These are phyloP conservation scores for Penicillium psychrosexuale DNA, from an alignment of 2,329 filamentous ascomycete species.

Conservation along the genomic window DNA sequence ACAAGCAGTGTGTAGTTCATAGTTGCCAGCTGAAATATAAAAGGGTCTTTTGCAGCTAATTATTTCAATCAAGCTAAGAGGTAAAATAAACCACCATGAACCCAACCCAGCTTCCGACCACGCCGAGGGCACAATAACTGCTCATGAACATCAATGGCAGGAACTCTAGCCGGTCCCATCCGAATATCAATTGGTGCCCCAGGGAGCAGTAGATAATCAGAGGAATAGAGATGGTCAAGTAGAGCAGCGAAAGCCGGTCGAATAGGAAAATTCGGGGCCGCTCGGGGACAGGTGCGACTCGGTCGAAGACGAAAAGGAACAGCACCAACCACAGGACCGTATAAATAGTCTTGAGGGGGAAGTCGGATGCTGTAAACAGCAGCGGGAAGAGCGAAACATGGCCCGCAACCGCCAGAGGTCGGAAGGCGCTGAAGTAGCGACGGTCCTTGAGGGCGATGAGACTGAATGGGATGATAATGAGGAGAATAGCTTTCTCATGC, in stretches of 20 bases:
- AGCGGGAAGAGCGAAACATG: slow-evolving; percentile 95
- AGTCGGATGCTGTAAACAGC: slow-evolving; percentile 87
- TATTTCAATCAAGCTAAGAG: slow-evolving; percentile 23
- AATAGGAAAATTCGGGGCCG: slow-evolving; percentile 82
- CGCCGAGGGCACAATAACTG: slow-evolving; percentile 89
- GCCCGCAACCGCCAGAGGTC: slow-evolving; percentile 85
- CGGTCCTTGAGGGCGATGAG: slow-evolving; percentile 86
- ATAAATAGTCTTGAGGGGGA: slow-evolving; percentile 89
- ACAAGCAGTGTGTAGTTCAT: neutral
- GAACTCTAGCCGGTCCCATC: slow-evolving; percentile 71
- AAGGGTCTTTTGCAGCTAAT: neutral
- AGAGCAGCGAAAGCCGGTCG: slow-evolving; percentile 84
- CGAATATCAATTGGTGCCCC: slow-evolving; percentile 78
- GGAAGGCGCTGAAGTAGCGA: slow-evolving; percentile 85
- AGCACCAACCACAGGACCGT: slow-evolving; percentile 87
- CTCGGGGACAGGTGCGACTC: slow-evolving; percentile 76
- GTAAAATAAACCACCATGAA: slow-evolving; percentile 89
- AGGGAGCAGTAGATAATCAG: slow-evolving; percentile 85
- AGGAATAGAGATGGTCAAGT: slow-evolving; percentile 85
- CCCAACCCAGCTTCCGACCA: slow-evolving; percentile 91
- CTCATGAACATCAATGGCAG: slow-evolving; percentile 96
- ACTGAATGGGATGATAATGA: slow-evolving; percentile 93
- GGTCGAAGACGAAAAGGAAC: slow-evolving; percentile 83
- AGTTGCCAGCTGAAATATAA: neutral
- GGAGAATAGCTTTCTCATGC: slow-evolving; percentile 92